Base-by-base conservation (phyloP, 331 rosid species). In the Acacia pycnantha region DNA sequence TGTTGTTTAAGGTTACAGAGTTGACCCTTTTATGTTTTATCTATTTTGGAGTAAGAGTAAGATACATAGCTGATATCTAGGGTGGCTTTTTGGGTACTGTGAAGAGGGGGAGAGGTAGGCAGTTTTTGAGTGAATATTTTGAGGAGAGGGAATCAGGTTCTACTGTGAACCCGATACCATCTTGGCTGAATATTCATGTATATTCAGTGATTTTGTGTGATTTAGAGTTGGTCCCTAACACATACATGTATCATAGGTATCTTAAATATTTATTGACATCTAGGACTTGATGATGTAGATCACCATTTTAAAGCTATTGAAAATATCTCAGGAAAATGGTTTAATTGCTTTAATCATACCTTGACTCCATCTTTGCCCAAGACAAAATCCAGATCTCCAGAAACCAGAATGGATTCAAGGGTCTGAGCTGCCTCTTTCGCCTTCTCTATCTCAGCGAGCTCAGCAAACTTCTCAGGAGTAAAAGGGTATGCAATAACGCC, bases 401-500 rank as follows among this genome's bases (percentile, higher is more conserved):
- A 86, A 68, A 91, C 87, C 81, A 93, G 80, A 77, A 93, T 31
- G 14, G 97, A 88, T 82, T 91, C 92, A 19, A 93, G 73, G 69
- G 94, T 93, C 66, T 90, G 97, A 54, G 84, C 33, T 31, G 33
- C 91, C 79, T 85, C 90, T 78, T 61, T 90, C 41, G 92, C 96
- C 88, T 90, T 93, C 37, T 76, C 69, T 61, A 90, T 84, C 81
- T 88, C 91, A 19, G 27, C 70, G 3, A 93, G 97, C 74, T 93
- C 91, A 2, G 69, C 85, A 78, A 91, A 83, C 76, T 88, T 93
- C 79, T 93, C 92, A 54, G 89, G 88, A 33, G 91, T 90, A 90
- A 93, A 93, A 47, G 97, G 97, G 77, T 87, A 93, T 47, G 97
- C 97, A 74, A 47, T 70, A 70, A 62, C 4, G 35, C 93, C 94